A percentile compares a stretch with the other conserved stretches of the same genome.
These are phyloP conservation scores for Wickerhamiella azyma DNA, from an alignment of 805 yeast species.

Conservation along the genomic window DNA sequence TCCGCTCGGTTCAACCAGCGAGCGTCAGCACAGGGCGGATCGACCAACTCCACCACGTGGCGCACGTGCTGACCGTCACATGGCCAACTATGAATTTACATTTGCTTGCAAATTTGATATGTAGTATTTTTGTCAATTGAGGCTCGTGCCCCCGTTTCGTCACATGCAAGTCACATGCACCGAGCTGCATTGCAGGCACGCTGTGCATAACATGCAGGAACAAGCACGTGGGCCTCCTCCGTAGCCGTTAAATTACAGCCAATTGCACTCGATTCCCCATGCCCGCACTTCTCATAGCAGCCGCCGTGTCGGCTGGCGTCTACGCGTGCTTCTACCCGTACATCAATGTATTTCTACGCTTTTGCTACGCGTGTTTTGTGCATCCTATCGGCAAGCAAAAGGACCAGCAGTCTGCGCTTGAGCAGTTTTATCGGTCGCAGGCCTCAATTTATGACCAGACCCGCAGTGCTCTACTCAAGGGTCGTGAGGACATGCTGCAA, in stretches of 20 bases:
- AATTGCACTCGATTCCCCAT: not conserved
- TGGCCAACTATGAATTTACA: too few species aligned
- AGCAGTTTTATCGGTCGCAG: conserved; percentile 60
- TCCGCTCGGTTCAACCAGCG: too few species aligned
- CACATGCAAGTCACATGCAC: too few species aligned
- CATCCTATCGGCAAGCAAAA: conserved; percentile 37
- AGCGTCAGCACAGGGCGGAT: too few species aligned
- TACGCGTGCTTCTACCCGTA: not conserved
- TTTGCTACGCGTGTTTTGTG: conserved; percentile 41
- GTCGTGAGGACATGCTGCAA: conserved; percentile 49
- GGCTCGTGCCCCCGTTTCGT: too few species aligned
- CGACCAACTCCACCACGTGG: too few species aligned
- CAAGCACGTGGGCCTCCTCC: too few species aligned
- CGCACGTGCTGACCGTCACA: too few species aligned
- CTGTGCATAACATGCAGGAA: too few species aligned
- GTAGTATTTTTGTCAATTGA: too few species aligned
- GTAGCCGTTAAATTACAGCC: not conserved
- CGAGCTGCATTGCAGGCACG: too few species aligned
- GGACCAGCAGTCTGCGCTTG: conserved; percentile 49
- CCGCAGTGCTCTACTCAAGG: conserved; percentile 50
- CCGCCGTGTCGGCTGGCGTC: not conserved
- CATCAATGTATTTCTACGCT: conserved; percentile 17
- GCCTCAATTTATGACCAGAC: conserved; percentile 68
- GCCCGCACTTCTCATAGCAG: not conserved
- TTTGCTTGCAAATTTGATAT: too few species aligned